These are phyloP conservation scores for Boechera divaricarpa DNA, from an alignment of 345 rosid species.

Conservation along the genomic window DNA sequence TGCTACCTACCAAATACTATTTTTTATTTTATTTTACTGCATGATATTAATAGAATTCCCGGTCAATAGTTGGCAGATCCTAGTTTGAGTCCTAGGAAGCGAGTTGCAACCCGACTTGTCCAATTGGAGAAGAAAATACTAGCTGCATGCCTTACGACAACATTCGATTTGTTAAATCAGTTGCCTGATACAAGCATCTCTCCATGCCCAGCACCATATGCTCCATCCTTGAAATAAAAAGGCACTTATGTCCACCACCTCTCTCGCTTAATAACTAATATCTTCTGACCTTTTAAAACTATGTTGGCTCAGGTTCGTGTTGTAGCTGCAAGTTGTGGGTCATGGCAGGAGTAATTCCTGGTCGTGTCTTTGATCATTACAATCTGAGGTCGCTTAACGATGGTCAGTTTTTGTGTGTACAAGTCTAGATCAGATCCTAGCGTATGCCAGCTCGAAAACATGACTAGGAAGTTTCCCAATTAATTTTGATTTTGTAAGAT, in stretches of 20 bases:
- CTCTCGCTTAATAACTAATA: not conserved
- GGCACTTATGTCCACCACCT: slow-evolving; percentile 33
- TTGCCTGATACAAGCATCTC: slow-evolving; percentile 78
- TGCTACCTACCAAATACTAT: not conserved
- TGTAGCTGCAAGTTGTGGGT: slow-evolving; percentile 28
- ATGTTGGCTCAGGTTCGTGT: slow-evolving; percentile 31
- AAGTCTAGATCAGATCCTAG: slow-evolving; percentile 7
- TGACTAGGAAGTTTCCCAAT: slow-evolving; percentile 12
- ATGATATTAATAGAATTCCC: slow-evolving; percentile 22
- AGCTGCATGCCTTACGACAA: slow-evolving; percentile 70
- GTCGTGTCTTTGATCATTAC: slow-evolving; percentile 32
- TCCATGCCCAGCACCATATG: slow-evolving; percentile 93
- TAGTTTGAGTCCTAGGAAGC: slow-evolving; percentile 72
- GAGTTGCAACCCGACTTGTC: slow-evolving; percentile 92
- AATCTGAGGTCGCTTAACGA: slow-evolving; percentile 23
- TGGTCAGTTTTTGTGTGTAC: slow-evolving; percentile 26
- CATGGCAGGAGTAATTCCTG: slow-evolving; percentile 25
- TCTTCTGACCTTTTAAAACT: slow-evolving; percentile 14
- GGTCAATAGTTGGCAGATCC: slow-evolving; percentile 71
- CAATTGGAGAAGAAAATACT: slow-evolving; percentile 90
- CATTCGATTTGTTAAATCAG: slow-evolving; percentile 62
- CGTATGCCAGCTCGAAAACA: slow-evolving; percentile 8
- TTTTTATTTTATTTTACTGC: slow-evolving; percentile 2
- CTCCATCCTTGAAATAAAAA: slow-evolving; percentile 73
- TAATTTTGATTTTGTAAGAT: slow-evolving; percentile 16